A percentile compares a stretch with the other conserved stretches of the same genome.
Evolutionary conservation across 176 grass and related monocot species (phyloP).

Genomic region (Alloteropsis semialata): DNA sequence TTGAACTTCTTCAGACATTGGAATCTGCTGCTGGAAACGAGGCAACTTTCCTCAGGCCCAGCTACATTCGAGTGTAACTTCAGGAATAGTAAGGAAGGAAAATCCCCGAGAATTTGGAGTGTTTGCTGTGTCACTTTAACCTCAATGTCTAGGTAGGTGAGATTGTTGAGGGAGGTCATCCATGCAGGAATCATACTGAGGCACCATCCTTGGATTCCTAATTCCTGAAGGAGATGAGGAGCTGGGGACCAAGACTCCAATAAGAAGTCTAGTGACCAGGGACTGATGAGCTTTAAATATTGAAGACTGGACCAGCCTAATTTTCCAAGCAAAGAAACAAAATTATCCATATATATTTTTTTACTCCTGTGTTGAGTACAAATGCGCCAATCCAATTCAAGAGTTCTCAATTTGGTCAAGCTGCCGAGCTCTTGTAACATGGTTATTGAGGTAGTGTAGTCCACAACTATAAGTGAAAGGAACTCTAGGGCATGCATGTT

Average conservation of each 20-base stretch:
- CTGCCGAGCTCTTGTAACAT: slow-evolving; percentile 23
- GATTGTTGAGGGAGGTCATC: slow-evolving; percentile 29
- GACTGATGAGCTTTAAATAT: slow-evolving; percentile 22
- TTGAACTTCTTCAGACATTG: slow-evolving; percentile 20
- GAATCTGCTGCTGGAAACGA: not conserved
- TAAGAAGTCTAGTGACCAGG: slow-evolving; percentile 29
- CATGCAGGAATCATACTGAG: slow-evolving; percentile 31
- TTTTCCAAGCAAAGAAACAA: slow-evolving; percentile 15
- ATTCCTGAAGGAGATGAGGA: slow-evolving; percentile 34
- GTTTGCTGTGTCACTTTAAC: slow-evolving; percentile 29
- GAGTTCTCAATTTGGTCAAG: slow-evolving; percentile 39
- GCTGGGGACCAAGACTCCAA: slow-evolving; percentile 33
- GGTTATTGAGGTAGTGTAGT: slow-evolving; percentile 17
- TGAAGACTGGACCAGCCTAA: slow-evolving; percentile 36
- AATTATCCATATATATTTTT: not conserved
- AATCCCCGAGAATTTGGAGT: slow-evolving; percentile 5
- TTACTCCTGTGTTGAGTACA: not conserved
- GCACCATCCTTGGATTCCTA: slow-evolving; percentile 22
- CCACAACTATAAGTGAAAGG: slow-evolving; percentile 30
- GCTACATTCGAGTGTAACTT: slow-evolving; percentile 10
- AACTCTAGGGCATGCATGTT: slow-evolving; percentile 38
- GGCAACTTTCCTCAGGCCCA: slow-evolving; percentile 4
- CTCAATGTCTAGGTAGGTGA: slow-evolving; percentile 15
- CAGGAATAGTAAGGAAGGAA: slow-evolving; percentile 19
- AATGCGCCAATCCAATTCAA: slow-evolving; percentile 33